Base-by-base conservation (phyloP, 352 stramenopile genomes). In the Aphanomyces astaci region DNA sequence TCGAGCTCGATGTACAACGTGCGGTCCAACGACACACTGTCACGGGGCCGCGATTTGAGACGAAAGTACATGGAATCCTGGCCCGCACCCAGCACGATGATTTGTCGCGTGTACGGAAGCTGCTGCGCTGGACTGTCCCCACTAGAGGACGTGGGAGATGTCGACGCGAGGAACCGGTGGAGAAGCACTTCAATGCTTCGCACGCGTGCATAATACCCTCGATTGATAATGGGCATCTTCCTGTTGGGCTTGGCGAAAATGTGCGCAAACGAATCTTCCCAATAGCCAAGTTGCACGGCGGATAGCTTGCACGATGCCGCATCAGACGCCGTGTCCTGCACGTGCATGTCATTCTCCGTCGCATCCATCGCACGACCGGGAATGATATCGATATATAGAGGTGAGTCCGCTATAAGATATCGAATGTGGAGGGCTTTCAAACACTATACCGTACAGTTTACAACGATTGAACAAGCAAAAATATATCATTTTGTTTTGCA, bases 211-310 rank as follows among this genome's bases (percentile, higher is more conserved):
- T 94, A 96, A 73, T 96, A 96, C 1, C 87, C 87, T 57, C 87
- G 84, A 67, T 96, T 94, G 69, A 96, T 96, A 63, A 96, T 79
- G 25, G 87, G 87, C 86, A 94, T 92, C 68, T 86, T 85, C 27
- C 85, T 83, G 64, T 86, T 92, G 65, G 85, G 84, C 80, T 89
- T 91, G 70, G 93, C 83, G 63, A 96, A 96, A 69, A 78, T 92
- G 57, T 78, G 75, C 64, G 87, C 81, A 71, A 90, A 96, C 32
- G 84, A 65, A 70, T 96, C 87, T 5, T 69, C 65, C 30, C 78
- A 96, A 72, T 96, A 96, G 55, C 87, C 86, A 7, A 92, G 49
- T 31, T 74, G 64, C 55, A 72, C 81, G 24, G 87, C 84, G n/a
- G 87, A 96, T 15, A 90, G 78, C 71, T 96, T 96, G 73, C 87